phyloP scores from a whole-genome alignment of 2,329 filamentous ascomycete genomes.

The Fusarium compactum region DNA sequence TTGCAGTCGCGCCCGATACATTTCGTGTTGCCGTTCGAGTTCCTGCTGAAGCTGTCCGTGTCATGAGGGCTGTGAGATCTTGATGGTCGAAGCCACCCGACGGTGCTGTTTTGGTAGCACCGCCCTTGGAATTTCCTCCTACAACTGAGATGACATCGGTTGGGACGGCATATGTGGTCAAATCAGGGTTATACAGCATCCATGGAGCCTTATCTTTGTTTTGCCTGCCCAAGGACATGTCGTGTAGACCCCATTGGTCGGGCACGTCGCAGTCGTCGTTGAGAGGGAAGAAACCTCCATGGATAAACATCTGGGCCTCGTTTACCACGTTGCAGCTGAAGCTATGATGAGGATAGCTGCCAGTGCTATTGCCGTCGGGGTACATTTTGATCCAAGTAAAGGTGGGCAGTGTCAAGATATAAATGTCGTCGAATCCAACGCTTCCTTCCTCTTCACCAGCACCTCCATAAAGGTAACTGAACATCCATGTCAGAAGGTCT shows the following conservation, averaged over 20 bases:
- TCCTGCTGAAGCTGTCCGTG: conserved; percentile 59
- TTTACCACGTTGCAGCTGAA: conserved; percentile 68
- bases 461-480: conserved; percentile 72
- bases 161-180: conserved; percentile 66
- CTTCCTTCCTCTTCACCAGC: conserved; percentile 60
- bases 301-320: conserved; percentile 70
- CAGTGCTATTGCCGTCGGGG: conserved; percentile 55
- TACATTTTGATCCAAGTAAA: conserved; percentile 72
- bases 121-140: conserved; percentile 63
- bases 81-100: conserved; percentile 60
- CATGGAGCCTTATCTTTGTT: conserved; percentile 60
- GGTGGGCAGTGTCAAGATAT: conserved; percentile 69
- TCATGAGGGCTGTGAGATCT: conserved; percentile 67
- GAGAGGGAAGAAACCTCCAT: conserved; percentile 69
- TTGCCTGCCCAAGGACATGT: conserved; percentile 66
- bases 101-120: conserved; percentile 65
- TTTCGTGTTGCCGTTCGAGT: conserved; percentile 64
- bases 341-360: conserved; percentile 63
- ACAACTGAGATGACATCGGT: conserved; percentile 61
- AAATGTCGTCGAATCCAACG: conserved; percentile 69
- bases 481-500: conserved; percentile 10
- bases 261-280: conserved; percentile 63
- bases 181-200: conserved; percentile 62
- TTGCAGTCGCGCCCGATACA: conserved; percentile 44
- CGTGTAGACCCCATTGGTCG: conserved; percentile 67